Evolutionary conservation across 176 grass and related monocot species (phyloP).

Genomic region (Luzula sylvatica): DNA sequence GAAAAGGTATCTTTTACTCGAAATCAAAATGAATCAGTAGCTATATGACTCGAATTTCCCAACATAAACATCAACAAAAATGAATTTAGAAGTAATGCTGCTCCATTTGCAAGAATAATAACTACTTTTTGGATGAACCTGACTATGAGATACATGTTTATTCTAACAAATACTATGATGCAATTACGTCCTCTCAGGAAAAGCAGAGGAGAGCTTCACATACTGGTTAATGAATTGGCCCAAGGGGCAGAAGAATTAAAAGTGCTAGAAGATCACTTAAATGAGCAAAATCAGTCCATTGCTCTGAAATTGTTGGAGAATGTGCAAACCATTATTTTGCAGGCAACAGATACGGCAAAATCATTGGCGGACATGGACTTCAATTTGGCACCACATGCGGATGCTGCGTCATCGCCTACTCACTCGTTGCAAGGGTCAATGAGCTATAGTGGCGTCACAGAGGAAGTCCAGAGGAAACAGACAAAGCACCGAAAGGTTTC

Average conservation of each 20-base stretch:
- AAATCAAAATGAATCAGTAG: too few species aligned
- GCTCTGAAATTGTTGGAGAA: background rate
- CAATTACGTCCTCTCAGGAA: background rate
- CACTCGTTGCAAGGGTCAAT: too few species aligned
- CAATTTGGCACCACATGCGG: too few species aligned
- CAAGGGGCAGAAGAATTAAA: background rate
- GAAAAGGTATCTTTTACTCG: background rate
- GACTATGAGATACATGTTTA: too few species aligned
- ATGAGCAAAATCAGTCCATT: background rate
- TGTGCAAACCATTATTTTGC: background rate
- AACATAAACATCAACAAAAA: background rate
- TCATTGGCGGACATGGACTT: too few species aligned
- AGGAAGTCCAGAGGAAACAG: too few species aligned
- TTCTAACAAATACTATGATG: background rate
- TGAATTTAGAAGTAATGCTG: background rate
- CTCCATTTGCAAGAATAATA: background rate
- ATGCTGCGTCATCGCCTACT: too few species aligned
- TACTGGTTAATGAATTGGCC: background rate
- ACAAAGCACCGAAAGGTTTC: too few species aligned
- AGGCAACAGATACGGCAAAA: too few species aligned
- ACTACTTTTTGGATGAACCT: background rate
- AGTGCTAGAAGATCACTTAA: background rate
- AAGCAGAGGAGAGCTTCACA: background rate
- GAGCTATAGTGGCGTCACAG: too few species aligned
- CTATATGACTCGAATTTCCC: background rate